Evolutionary conservation across 257 asterid species (phyloP), one percentile per base, ranked within the genome.

Genomic region (Scutellaria baicalensis): DNA sequence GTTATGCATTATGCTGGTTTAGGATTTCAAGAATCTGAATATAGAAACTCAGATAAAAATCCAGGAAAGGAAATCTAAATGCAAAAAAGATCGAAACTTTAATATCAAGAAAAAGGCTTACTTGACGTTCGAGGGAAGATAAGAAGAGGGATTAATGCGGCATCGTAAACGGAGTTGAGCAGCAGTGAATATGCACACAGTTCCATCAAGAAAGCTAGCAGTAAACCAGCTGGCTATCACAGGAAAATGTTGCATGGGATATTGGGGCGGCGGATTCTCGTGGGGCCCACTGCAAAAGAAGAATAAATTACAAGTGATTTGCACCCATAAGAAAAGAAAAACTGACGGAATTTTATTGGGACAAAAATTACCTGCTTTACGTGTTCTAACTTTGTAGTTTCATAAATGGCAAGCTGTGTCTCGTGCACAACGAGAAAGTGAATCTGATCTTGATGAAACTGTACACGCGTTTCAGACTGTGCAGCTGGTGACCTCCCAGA

Each of bases 391-490:
- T 86, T 85, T 0, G 90, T 75, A 0, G 92, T 75, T 55, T 86
- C 93, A 38, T 78, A 84, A 12, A 86, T 77, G 54, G 93, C 93
- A 6, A 86, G 80, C 77, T 86, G 93, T 10, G 88, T 84, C 58
- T 86, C 93, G 33, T 86, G 93, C 6, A 81, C 88, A 39, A 76
- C 90, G 16, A 86, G 86, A 55, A 86, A 74, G 74, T 79, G 93
- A 17, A 71, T 72, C 72, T 86, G 93, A 70, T 86, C 93, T 49
- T 81, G 84, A 68, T 86, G 93, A 57, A 86, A 86, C 71, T 86
- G 90, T 27, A 86, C 90, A 0, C 84, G 84, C 1, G 93, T 86
- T 51, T 86, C 93, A 0, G 85, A 80, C 20, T 79, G 81, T 9
- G 79, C 71, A 35, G 80, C 44, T 17, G 90, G 83, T 12, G 93